Evolutionary conservation across 129 eudicot species (phyloP), one percentile per base, ranked within the genome.

Genomic region (Chrysanthemum seticuspe): DNA sequence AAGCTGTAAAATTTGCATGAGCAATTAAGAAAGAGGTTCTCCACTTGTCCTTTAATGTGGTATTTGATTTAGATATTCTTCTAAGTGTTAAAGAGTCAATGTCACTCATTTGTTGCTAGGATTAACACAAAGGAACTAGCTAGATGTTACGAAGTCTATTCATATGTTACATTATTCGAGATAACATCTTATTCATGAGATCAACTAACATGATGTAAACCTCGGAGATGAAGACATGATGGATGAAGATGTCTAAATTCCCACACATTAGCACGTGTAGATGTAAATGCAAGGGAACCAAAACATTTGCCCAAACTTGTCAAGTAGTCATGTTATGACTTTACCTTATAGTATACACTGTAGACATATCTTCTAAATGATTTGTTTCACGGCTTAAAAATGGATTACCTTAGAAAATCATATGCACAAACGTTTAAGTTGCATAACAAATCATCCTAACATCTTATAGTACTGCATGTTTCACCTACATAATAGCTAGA

Each of bases 251-350:
- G 78, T 62, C 40, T 12, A 68, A 68, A 54, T 2, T 68, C 60
- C 44, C 34, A 54, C 16, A 52, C 74, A 69, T 10, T 48, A 49
- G 61, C 78, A 73, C 70, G 16, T 73, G 78, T 62, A 73, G 36
- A 62, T 73, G 78, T 52, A 27, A 62, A 73, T 49, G 47, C 13
- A 25, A 63, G 70, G 77, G 77, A 73, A 73, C 70, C 68, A 44
- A 45, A 48, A 47, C 68, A 47, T 19, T 73, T 73, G 77, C 58
- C 60, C 47, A 48, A 48, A 44, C 73, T 68, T 68, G 73, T 14
- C 73, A 68, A 47, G 18, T 12, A 63, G 68, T 4, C 68, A 65
- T 23, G 70, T 62, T 60, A 49, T 47, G 62, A 6, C 8, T 36
- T 36, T 36, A 36, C 44, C 8, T 36, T 36, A 5, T 5, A 6